Evolutionary conservation across 2,329 filamentous ascomycete species (phyloP), one percentile per base, ranked within the genome.

Genomic region (Penicillium sp.): DNA sequence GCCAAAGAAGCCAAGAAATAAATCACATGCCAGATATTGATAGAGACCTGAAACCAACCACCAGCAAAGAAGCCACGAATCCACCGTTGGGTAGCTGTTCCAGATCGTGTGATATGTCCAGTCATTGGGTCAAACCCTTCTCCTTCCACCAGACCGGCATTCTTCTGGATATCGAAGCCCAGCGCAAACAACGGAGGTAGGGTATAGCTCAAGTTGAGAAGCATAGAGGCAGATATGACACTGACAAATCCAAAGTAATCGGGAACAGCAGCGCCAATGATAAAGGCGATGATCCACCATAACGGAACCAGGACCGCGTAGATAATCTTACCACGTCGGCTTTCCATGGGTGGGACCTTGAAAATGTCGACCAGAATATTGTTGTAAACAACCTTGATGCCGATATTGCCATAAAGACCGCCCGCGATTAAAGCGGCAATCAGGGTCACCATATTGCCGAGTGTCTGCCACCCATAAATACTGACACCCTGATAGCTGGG

Each of bases 131-230:
- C 39, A 41, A 62, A 62, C 0, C 63, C 67, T 43, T 73, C 71
- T n/a, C 68, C 70, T 11, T 56, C 26, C 4, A 61, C 58, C 5
- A 55, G 58, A 14, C 73, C 64, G 0, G 69, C 60, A 22, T 72
- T 67, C 39, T 63, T 68, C 50, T 66, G 60, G n/a, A 69, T 60
- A 39, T 66, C 61, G n/a, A 57, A 67, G 5, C 64, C 61, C 2
- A 74, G 54, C 0, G 68, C 69, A 44, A 73, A 69, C 8, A 73
- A 48, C 3, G 77, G 76, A 11, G 79, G 79, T 53, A 81, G 73
- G 0, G 78, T 78, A 63, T 81, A 82, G 13, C 73, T 78, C 63
- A 82, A 75, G 41, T 81, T 77, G 49, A 82, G 55, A 19, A 81
- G 74, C 63, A 74, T 77, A 2, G 75, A 67, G 0, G 79, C 78